Base-by-base conservation (phyloP, 148 eudicot genomes). In the Dianthus caryophyllus region DNA sequence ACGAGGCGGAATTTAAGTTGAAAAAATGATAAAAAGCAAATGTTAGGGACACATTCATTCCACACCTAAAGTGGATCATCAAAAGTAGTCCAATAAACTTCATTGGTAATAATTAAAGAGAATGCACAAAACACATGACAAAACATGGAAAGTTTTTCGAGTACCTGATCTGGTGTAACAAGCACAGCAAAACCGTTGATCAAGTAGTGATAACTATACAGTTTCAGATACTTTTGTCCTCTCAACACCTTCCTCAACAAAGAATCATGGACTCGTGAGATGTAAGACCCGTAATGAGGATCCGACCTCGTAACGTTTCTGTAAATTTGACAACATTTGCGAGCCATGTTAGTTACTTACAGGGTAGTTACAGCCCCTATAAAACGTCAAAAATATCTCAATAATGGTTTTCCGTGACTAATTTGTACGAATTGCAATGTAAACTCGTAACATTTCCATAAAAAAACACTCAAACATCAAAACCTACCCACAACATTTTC, bases 131-230 rank as follows among this genome's bases (percentile, higher is more conserved):
- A 69, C n/a, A 18, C 64, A 20, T 46, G 55, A 39, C 68, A 71
- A 9, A 51, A 25, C 15, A 64, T 44, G 60, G 20, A 71, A 73
- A n/a, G 67, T 14, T 68, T 65, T 33, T 3, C 3, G 38, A 41
- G 14, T 83, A 94, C 99, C 99, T 94, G 99, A 58, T 60, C 81
- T 39, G 93, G 82, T 22, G 90, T 84, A 71, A 90, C 87, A 50
- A 94, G 91, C 69, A 90, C 97, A 36, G 99, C 86, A 80, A 94
- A 90, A 9, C 99, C 99, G 65, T 94, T 94, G 78, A 94, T 94
- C 81, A 94, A 82, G 83, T 94, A 94, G 74, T 84, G 99, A 78
- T 90, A 94, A 80, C 97, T 94, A 75, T 94, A 94, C 62, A 94
- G 61, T 83, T 94, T 94, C 30, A 90, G 64, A 76, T 94, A 94